Base-by-base conservation (phyloP, 2,329 filamentous ascomycete species). In the Xylaria sp. region DNA sequence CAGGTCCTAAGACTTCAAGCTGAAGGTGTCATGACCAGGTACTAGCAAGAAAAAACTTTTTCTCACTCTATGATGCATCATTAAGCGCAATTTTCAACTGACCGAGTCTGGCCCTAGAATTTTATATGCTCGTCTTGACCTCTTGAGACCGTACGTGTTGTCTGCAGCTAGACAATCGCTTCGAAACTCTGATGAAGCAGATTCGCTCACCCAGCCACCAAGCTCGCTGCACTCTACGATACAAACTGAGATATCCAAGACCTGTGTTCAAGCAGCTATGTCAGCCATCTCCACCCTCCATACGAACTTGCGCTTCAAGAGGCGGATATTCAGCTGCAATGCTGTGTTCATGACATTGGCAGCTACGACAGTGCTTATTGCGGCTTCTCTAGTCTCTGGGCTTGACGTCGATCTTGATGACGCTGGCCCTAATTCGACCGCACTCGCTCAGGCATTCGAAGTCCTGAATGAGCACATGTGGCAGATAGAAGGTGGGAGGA, bases 1-100 rank as follows among this genome's bases (percentile, higher is more conserved):
- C 46, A 48, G n/a, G 46, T 48, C n/a, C 46, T 48, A 10, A 48
- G 46, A 48, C 46, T 48, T 48, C 46, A 48, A 23, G 46, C 46
- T 6, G 46, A 48, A 48, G 46, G n/a, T 10, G n/a, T 48, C 9
- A 48, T 48, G 46, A 48, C 46, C n/a, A 48, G 46, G 46, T 48
- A 48, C 18, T 28, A 28, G 28, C 18, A 8, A 48, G 7, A 20
- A 43, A 43, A 13, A 15, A 9, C 6, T 20, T 15, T 48, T 20
- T 48, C 15, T 8, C 9, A 8, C 13, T 48, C n/a, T 20, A 20
- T 48, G 43, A 20, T n/a, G 18, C 20, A 48, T 48, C 18, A 20
- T 15, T 18, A 4, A 46, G 41, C 15, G 41, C n/a, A 10, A 12
- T 20, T 48, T 20, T 9, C 3, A 20, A 23, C n/a, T 48, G n/a